phyloP scores from a whole-genome alignment of 2,329 filamentous ascomycete genomes.

The Ophiostoma tasmaniense region DNA sequence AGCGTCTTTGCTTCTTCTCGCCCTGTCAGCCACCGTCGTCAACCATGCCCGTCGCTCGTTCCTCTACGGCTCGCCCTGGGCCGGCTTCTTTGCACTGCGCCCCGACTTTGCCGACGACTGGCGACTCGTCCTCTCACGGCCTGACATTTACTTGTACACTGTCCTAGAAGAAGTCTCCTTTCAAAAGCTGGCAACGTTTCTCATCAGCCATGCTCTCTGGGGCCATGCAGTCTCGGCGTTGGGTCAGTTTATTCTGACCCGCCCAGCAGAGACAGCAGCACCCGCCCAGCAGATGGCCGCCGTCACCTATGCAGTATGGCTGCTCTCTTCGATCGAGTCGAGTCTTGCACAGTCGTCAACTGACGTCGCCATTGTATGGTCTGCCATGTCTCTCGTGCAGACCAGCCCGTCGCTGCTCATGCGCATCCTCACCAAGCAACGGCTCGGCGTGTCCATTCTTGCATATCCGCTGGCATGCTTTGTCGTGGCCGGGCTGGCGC shows the following conservation, averaged over 20 bases:
- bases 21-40: conserved; percentile 26
- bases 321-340: conserved; percentile 26
- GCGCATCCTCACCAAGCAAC: conserved; percentile 12
- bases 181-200: conserved; percentile 15
- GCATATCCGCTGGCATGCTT: conserved; percentile 17
- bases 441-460: conserved; percentile 10
- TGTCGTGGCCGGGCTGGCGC: conserved; percentile 15
- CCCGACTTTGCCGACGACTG: conserved; percentile 3
- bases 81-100: conserved; percentile 18
- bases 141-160: conserved; percentile 28
- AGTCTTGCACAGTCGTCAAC: conserved; percentile 26
- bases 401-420: conserved; percentile 16
- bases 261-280: too few species aligned
- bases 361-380: conserved; percentile 25
- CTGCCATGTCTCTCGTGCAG: conserved; percentile 15
- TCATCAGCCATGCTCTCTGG: background rate
- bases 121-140: conserved; percentile 26
- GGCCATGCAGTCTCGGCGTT: too few species aligned
- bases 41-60: conserved; percentile 34
- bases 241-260: too few species aligned
- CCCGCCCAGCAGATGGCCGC: too few species aligned
- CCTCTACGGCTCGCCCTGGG: conserved; percentile 18
- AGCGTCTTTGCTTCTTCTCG: conserved; percentile 22
- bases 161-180: conserved; percentile 16
- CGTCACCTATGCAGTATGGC: conserved; percentile 23